Percentiles rank a stretch among this genome's conserved stretches.
Conservation (phyloP, 768 basidiomycete species). For the Hericium erinaceus region DNA sequence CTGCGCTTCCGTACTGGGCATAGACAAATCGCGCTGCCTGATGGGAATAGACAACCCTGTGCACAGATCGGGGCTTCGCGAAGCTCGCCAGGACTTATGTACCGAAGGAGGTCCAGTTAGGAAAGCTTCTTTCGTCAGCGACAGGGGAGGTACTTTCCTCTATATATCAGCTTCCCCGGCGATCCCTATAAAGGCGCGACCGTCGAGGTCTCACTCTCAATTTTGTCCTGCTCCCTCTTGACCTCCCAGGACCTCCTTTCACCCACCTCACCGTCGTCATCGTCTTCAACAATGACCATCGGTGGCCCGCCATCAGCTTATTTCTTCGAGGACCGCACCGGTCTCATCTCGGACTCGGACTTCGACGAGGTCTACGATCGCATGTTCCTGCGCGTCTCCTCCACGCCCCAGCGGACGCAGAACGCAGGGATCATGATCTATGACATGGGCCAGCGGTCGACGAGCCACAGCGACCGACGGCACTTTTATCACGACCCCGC, state of each 20-base stretch:
- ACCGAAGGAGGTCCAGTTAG: neutral
- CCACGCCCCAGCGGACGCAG: slow-evolving; percentile 27
- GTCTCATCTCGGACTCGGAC: slow-evolving; percentile 43
- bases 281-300: slow-evolving; percentile 9
- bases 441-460: slow-evolving; percentile 56
- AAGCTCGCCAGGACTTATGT: neutral
- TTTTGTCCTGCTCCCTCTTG: neutral
- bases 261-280: neutral
- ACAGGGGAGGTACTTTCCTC: neutral
- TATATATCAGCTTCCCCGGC: neutral
- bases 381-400: slow-evolving; percentile 54
- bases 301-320: slow-evolving; percentile 25
- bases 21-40: neutral
- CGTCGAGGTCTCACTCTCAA: neutral
- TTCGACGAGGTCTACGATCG: slow-evolving; percentile 77
- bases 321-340: slow-evolving; percentile 63
- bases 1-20: neutral
- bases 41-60: no score
- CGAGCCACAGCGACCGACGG: slow-evolving; percentile 45
- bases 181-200: slow-evolving; percentile 5
- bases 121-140: neutral
- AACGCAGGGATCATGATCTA: slow-evolving; percentile 42
- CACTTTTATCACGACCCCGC: slow-evolving; percentile 45
- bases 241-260: neutral
- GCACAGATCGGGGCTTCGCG: neutral